Base-by-base conservation (phyloP, 441 rosid species). In the Adansonia madagascariensis region DNA sequence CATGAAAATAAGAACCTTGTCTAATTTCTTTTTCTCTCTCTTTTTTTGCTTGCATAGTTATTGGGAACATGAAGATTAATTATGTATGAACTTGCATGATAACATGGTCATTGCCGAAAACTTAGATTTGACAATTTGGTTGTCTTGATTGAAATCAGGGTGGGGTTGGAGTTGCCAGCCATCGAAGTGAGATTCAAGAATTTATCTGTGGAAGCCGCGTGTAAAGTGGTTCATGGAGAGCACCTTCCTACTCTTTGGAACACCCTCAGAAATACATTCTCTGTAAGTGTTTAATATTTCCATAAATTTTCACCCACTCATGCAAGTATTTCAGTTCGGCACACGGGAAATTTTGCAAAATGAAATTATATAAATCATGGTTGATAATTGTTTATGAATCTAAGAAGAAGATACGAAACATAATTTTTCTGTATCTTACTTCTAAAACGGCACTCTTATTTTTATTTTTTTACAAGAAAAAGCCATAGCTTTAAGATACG, bases 181-280 rank as follows among this genome's bases (percentile, higher is more conserved):
- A 75, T 80, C 17, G 82, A 79, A 74, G 85, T 79, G 22, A 73
- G 80, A 56, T 82, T 71, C 56, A 74, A 56, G 57, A 82, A 77
- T 50, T 22, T 79, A 56, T 67, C 63, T 1, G 76, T 82, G 15
- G 80, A 82, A 60, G 84, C 80, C 31, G 80, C 77, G 7, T 82
- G 74, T 75, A 64, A 79, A 77, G 80, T 79, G 0, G 78, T 79
- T 63, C 79, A 76, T 10, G 82, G 84, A 22, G 79, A 67, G 60
- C 68, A 80, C 43, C 67, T 82, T 20, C 78, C 80, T 12, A 78
- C 84, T 24, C 76, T 78, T 18, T 74, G 76, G 74, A 82, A 68
- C 73, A 50, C 85, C 44, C 0, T 78, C 57, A 27, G 24, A 2
- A 35, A 9, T 17, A n/a, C 2, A n/a, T 73, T 76, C 10, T 61